Conservation (phyloP, 1,284 basidiomycete species). For the Mycosarcoma mackinlayi region DNA sequence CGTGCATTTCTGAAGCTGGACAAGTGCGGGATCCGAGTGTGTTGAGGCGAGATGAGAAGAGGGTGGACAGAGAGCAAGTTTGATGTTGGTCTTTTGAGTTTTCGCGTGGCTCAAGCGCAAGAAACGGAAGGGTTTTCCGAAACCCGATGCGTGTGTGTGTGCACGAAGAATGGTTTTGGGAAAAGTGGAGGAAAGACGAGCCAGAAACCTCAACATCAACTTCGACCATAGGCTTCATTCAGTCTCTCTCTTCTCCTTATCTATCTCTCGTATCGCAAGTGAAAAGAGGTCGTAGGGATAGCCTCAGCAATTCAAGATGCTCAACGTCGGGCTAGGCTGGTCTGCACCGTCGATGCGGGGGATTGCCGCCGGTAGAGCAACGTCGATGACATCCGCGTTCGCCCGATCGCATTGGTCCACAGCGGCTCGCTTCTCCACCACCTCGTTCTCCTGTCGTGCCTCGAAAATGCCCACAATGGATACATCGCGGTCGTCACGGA, state of each 20-base stretch:
- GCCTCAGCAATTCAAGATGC: no score
- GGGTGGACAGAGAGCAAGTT: background rate
- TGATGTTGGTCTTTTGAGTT: slow-evolving; percentile 2
- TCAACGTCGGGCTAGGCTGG: slow-evolving; percentile 20
- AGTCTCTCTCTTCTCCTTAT: no score
- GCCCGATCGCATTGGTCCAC: background rate
- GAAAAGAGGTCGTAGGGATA: no score
- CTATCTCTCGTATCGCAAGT: no score
- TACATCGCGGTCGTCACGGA: slow-evolving; percentile 1
- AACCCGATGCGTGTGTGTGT: background rate
- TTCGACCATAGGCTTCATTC: no score
- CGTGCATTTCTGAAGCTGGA: slow-evolving; percentile 39
- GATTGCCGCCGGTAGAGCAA: background rate
- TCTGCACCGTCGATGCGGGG: slow-evolving; percentile 2
- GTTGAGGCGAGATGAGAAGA: background rate
- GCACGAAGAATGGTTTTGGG: background rate
- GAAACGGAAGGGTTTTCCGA: slow-evolving; percentile 5
- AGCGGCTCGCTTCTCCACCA: background rate
- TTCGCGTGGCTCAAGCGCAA: background rate
- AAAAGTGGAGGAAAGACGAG: slow-evolving; percentile 15
- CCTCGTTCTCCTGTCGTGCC: no score
- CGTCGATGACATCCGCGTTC: background rate
- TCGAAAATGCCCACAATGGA: no score
- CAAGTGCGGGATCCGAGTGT: no score
- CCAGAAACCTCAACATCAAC: no score